Base-by-base conservation (phyloP, 768 basidiomycete species). In the Lactarius pseudohatsudake region DNA sequence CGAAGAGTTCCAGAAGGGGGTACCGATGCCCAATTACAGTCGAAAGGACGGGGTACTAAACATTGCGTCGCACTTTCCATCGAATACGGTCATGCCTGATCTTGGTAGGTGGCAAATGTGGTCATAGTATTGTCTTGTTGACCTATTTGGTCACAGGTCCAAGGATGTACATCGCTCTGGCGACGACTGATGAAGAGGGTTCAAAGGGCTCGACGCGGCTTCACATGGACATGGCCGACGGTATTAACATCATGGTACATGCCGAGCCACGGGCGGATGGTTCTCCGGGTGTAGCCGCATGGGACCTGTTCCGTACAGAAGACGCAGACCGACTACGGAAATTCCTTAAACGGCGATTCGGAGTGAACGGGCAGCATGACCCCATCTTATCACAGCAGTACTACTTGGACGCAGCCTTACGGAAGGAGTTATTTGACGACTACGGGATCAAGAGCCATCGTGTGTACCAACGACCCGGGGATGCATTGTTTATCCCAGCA, bases 401-500 rank as follows among this genome's bases (percentile, higher is more conserved):
- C 74, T 98, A 95, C 75, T 78, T 98, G 59, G 91, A 96, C 74
- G 78, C 83, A 53, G 75, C 78, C 4, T 72, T 92, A 72, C 81
- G 92, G 71, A 82, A 82, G 74, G 84, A 89, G 75, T 77, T 98
- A 47, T 89, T 74, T 71, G 84, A 86, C 4, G 77, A 85, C 69
- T 81, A 81, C 65, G 88, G 88, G 2, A 92, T 98, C 34, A 85
- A 78, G 78, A 90, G 91, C 68, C 89, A 87, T 78, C 79, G 94
- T 62, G 82, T 98, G 22, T 96, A 94, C 76, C 96, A 98, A 77
- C 83, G 85, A 70, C 92, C 92, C 3, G 94, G 94, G 22, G 91
- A 98, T 73, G 96, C 94, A 0, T 88, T 98, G 15, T 95, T 97
- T 76, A 94, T 98, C 67, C 96, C 96, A 16, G 96, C 96, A 4